These are phyloP conservation scores for Penicillium mononematosum DNA, from an alignment of 495 filamentous ascomycete species.

Conservation along the genomic window DNA sequence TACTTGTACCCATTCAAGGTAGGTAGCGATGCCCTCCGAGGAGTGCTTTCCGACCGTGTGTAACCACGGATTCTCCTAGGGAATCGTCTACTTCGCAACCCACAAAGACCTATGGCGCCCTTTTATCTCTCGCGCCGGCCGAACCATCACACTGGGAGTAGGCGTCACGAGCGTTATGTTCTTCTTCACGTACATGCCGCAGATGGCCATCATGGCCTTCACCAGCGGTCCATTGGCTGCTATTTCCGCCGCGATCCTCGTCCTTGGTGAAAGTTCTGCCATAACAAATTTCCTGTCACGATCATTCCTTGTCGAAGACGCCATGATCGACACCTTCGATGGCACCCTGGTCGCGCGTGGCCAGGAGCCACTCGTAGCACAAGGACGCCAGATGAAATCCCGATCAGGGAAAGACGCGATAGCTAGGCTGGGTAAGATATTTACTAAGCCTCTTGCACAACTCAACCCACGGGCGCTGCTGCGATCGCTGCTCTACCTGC, in stretches of 20 bases:
- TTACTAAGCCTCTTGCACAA: slow-evolving; percentile 66
- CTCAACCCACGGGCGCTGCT: slow-evolving; percentile 66
- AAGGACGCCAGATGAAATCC: slow-evolving; percentile 69
- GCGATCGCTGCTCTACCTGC: slow-evolving; percentile 73
- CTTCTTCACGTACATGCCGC: slow-evolving; percentile 85
- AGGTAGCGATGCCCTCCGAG: slow-evolving; percentile 11
- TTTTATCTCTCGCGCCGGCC: slow-evolving; percentile 63
- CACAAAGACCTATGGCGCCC: slow-evolving; percentile 57
- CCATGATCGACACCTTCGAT: slow-evolving; percentile 89
- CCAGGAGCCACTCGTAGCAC: slow-evolving; percentile 58
- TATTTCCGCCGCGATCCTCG: slow-evolving; percentile 70
- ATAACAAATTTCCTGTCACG: slow-evolving; percentile 72
- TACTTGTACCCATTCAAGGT: slow-evolving; percentile 87
- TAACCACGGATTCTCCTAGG: slow-evolving; percentile 36
- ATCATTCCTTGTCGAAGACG: slow-evolving; percentile 74
- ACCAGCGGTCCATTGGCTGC: slow-evolving; percentile 80
- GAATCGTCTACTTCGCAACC: slow-evolving; percentile 72
- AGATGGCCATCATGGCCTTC: slow-evolving; percentile 72
- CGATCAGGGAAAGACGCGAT: slow-evolving; percentile 47
- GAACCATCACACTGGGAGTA: slow-evolving; percentile 67
- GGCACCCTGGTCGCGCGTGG: slow-evolving; percentile 64
- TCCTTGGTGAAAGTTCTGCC: slow-evolving; percentile 78
- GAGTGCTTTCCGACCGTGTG: slow-evolving; percentile 7
- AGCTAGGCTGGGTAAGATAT: slow-evolving; percentile 67
- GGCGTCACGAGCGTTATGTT: slow-evolving; percentile 79